Percentiles rank a stretch among this genome's conserved stretches.
phyloP scores from a whole-genome alignment of 805 yeast genomes.

The Lachancea nothofagi region DNA sequence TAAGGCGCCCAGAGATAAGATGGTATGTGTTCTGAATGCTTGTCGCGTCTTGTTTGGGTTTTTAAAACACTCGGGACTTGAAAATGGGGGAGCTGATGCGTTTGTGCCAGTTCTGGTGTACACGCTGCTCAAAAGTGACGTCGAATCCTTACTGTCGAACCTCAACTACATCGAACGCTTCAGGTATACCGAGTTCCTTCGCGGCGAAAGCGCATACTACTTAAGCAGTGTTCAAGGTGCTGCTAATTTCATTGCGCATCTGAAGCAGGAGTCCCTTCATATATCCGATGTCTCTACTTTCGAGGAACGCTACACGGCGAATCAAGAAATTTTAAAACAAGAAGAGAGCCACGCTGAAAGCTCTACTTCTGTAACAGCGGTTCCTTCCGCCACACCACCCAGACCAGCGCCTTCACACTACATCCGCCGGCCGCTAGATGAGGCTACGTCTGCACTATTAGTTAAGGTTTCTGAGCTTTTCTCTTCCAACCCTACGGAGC shows the following conservation, averaged over 20 bases:
- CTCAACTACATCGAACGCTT: slow-evolving; percentile 80
- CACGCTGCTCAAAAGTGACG: slow-evolving; percentile 65
- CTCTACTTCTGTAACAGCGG: slow-evolving; percentile 11
- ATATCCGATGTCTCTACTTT: slow-evolving; percentile 55
- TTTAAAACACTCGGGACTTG: slow-evolving; percentile 58
- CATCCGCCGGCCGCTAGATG: slow-evolving; percentile 16
- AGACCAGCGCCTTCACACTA: slow-evolving; percentile 1
- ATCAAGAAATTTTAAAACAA: slow-evolving; percentile 38
- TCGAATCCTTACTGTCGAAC: slow-evolving; percentile 66
- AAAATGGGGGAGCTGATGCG: slow-evolving; percentile 82
- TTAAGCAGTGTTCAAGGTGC: slow-evolving; percentile 89
- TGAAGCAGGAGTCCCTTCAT: slow-evolving; percentile 54
- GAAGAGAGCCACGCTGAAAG: slow-evolving; percentile 11
- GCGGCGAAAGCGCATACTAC: slow-evolving; percentile 89
- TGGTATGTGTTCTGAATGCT: slow-evolving; percentile 83
- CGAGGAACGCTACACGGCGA: slow-evolving; percentile 41
- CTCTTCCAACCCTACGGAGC: slow-evolving; percentile 2
- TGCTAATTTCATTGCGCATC: slow-evolving; percentile 63
- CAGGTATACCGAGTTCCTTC: slow-evolving; percentile 64
- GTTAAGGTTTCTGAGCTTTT: slow-evolving; percentile 21
- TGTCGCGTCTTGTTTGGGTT: slow-evolving; percentile 90
- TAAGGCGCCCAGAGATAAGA: slow-evolving; percentile 91
- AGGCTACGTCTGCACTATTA: slow-evolving; percentile 20
- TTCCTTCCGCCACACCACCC: not conserved
- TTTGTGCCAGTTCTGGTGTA: slow-evolving; percentile 86